Evolutionary conservation across 805 yeast species (phyloP).

Genomic region (Starmerella asiatica): DNA sequence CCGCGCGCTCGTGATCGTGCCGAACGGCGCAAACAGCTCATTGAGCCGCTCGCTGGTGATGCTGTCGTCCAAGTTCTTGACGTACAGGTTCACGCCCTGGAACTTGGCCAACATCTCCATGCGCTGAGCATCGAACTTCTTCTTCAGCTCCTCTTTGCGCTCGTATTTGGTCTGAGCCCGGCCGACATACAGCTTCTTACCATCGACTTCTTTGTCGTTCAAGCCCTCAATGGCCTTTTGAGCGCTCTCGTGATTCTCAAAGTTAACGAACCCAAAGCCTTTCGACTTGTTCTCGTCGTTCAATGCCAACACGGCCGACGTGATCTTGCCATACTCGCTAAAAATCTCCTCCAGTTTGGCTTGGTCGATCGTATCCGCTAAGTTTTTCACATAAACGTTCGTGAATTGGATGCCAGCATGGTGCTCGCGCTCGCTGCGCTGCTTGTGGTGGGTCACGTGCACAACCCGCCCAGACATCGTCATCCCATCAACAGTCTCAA

Average conservation of each 20-base stretch:
- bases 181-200: slow-evolving; percentile 83
- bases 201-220: slow-evolving; percentile 67
- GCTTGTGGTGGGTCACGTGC: slow-evolving; percentile 84
- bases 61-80: slow-evolving; percentile 90
- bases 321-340: slow-evolving; percentile 58
- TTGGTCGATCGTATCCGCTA: slow-evolving; percentile 44
- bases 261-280: slow-evolving; percentile 95
- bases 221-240: slow-evolving; percentile 81
- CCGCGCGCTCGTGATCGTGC: slow-evolving; percentile 88
- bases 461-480: slow-evolving; percentile 90
- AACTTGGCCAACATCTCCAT: slow-evolving; percentile 83
- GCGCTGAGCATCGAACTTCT: slow-evolving; percentile 83
- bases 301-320: slow-evolving; percentile 67
- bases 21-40: slow-evolving; percentile 87
- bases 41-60: slow-evolving; percentile 81
- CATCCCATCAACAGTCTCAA: slow-evolving; percentile 97
- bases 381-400: slow-evolving; percentile 89
- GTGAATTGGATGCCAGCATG: slow-evolving; percentile 88
- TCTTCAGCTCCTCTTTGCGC: slow-evolving; percentile 89
- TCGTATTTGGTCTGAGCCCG: slow-evolving; percentile 99
- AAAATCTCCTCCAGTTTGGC: slow-evolving; percentile 57
- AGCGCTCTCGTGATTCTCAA: slow-evolving; percentile 74
- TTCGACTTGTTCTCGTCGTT: slow-evolving; percentile 79
- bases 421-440: slow-evolving; percentile 87
- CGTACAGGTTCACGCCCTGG: slow-evolving; percentile 94